Conservation (phyloP, 768 basidiomycete species). For the Tulasnella sp. region DNA sequence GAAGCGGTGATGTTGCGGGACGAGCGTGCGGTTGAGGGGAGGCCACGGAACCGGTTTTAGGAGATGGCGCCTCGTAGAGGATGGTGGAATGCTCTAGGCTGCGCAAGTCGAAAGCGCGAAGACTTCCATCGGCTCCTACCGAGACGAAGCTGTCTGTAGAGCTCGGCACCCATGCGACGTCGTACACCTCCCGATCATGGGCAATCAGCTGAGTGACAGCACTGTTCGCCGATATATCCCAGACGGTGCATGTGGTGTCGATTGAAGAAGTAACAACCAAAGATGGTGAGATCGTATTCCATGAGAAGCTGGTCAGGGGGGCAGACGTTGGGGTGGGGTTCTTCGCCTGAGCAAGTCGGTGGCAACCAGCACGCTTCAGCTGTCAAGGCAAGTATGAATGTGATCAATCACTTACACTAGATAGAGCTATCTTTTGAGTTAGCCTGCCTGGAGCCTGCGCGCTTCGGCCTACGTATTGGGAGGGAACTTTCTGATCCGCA, state of each 20-base stretch:
- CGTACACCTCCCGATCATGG: slow-evolving; percentile 92
- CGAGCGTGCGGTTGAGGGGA: slow-evolving; percentile 15
- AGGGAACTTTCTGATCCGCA: slow-evolving; percentile 36
- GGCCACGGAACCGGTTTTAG: slow-evolving; percentile 21
- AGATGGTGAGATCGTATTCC: slow-evolving; percentile 87
- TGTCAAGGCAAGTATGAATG: neutral
- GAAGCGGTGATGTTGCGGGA: slow-evolving; percentile 58
- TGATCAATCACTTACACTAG: slow-evolving; percentile 40
- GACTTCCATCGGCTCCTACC: slow-evolving; percentile 91
- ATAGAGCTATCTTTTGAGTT: slow-evolving; percentile 62
- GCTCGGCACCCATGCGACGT: slow-evolving; percentile 95
- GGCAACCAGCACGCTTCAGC: neutral
- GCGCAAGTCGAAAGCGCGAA: slow-evolving; percentile 93
- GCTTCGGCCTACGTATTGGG: slow-evolving; percentile 61
- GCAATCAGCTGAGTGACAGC: slow-evolving; percentile 97
- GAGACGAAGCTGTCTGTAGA: slow-evolving; percentile 97
- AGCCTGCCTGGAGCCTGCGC: slow-evolving; percentile 47
- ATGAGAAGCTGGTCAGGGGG: slow-evolving; percentile 92
- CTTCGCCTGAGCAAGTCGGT: slow-evolving; percentile 49
- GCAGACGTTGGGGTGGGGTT: slow-evolving; percentile 75
- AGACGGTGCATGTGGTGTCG: slow-evolving; percentile 97
- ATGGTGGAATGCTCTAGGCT: slow-evolving; percentile 98
- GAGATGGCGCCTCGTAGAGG: slow-evolving; percentile 59
- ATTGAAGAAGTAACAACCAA: slow-evolving; percentile 95
- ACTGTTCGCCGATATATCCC: slow-evolving; percentile 91